phyloP scores from a whole-genome alignment of 176 grass and related monocot species.

The Ampelocalamus luodianensis region DNA sequence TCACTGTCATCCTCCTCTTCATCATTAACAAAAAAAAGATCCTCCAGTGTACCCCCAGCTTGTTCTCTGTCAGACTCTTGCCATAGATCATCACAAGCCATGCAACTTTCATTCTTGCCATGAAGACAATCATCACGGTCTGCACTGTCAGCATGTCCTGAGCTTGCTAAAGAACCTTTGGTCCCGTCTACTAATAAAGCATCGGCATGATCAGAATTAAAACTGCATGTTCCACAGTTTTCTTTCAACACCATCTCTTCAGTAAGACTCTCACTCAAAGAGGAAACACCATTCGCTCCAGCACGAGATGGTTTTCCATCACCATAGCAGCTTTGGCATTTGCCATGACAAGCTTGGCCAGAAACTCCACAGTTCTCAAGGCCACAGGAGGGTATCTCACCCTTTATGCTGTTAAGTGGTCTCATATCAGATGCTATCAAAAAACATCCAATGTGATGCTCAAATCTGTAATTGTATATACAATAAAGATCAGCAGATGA shows the following conservation, averaged over 20 bases:
- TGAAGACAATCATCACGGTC: slow-evolving; percentile 36
- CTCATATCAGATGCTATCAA: slow-evolving; percentile 40
- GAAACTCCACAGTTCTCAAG: slow-evolving; percentile 34
- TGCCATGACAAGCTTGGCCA: slow-evolving; percentile 46
- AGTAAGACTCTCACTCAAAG: neutral
- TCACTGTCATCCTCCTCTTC: slow-evolving; percentile 91
- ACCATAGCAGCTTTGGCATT: slow-evolving; percentile 33
- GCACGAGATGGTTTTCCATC: slow-evolving; percentile 45
- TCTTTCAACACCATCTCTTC: slow-evolving; percentile 47
- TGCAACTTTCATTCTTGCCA: slow-evolving; percentile 44
- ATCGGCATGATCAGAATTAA: slow-evolving; percentile 34
- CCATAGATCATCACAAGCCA: slow-evolving; percentile 41
- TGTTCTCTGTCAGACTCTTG: slow-evolving; percentile 52
- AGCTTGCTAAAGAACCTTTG: slow-evolving; percentile 37
- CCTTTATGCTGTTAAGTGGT: slow-evolving; percentile 24
- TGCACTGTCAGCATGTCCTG: slow-evolving; percentile 43
- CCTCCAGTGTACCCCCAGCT: slow-evolving; percentile 59
- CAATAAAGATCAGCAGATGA: slow-evolving; percentile 1
- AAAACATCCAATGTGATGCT: neutral
- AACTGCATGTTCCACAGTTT: slow-evolving; percentile 30
- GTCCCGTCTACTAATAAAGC: slow-evolving; percentile 34
- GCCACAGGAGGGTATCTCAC: slow-evolving; percentile 4
- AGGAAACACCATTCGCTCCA: slow-evolving; percentile 39
- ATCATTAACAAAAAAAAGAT: slow-evolving; percentile 71
- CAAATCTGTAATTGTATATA: slow-evolving; percentile 30